Evolutionary conservation across 192 early-diverging fungal genomes (phyloP).

Genomic region (Globomyces pollinis-pini): DNA sequence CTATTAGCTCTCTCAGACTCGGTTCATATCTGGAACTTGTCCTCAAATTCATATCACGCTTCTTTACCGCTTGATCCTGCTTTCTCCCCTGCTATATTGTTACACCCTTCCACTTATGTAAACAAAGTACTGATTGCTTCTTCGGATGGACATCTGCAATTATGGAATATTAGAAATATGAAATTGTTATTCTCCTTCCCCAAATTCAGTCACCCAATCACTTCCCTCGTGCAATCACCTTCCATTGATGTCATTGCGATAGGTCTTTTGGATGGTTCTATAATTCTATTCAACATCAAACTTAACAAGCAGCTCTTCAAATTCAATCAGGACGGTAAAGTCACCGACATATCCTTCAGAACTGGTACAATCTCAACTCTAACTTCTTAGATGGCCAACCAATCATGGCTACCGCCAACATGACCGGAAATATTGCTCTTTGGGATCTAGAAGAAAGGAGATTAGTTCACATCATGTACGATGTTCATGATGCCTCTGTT

Average conservation of each 20-base stretch:
- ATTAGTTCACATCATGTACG: slow-evolving; percentile 70
- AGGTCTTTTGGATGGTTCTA: slow-evolving; percentile 80
- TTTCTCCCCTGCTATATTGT: slow-evolving; percentile 64
- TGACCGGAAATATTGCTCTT: slow-evolving; percentile 77
- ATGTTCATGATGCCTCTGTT: slow-evolving; percentile 75
- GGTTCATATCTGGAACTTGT: slow-evolving; percentile 4
- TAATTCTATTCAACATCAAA: slow-evolving; percentile 79
- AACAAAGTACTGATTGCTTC: slow-evolving; percentile 92
- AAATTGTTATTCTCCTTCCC: slow-evolving; percentile 74
- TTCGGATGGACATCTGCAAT: slow-evolving; percentile 76
- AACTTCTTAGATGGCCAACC: slow-evolving; percentile 74
- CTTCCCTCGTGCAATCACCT: slow-evolving; percentile 75
- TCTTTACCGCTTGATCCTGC: slow-evolving; percentile 65
- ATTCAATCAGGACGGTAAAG: slow-evolving; percentile 77
- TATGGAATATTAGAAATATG: slow-evolving; percentile 86
- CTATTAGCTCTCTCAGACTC: no score
- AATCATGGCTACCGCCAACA: slow-evolving; percentile 86
- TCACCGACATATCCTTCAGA: slow-evolving; percentile 86
- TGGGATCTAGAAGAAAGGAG: slow-evolving; percentile 85
- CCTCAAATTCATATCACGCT: slow-evolving; percentile 37
- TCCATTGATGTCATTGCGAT: slow-evolving; percentile 90
- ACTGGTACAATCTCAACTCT: no score
- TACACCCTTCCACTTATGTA: slow-evolving; percentile 95
- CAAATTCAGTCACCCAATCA: slow-evolving; percentile 65
- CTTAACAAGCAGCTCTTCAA: slow-evolving; percentile 67